Conservation (phyloP, 495 filamentous ascomycete genomes). For the Lasiosphaeria hispida region DNA sequence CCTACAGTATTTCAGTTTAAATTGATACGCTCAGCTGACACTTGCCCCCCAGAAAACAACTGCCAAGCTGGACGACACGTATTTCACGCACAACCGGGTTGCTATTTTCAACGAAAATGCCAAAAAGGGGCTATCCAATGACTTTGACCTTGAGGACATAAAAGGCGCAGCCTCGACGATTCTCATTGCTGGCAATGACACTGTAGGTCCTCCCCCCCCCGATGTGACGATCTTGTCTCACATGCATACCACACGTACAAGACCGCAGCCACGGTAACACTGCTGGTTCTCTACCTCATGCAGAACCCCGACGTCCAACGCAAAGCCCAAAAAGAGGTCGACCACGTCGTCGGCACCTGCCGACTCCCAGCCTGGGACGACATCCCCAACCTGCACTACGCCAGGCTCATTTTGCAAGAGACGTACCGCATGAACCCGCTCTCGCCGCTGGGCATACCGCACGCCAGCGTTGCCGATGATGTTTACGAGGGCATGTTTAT, state of each 20-base stretch:
- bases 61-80: slow-evolving; percentile 22
- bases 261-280: slow-evolving; percentile 40
- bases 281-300: slow-evolving; percentile 43
- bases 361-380: slow-evolving; percentile 53
- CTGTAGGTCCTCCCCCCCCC: slow-evolving; percentile 26
- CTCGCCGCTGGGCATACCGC: slow-evolving; percentile 59
- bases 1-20: too few relatives aligned
- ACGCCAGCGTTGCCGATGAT: slow-evolving; percentile 54
- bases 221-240: neutral
- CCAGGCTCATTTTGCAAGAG: slow-evolving; percentile 53
- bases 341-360: slow-evolving; percentile 47
- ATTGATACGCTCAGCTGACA: too few relatives aligned
- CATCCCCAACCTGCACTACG: slow-evolving; percentile 51
- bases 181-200: slow-evolving; percentile 51
- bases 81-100: slow-evolving; percentile 36
- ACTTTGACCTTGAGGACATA: slow-evolving; percentile 44
- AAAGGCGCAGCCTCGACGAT: slow-evolving; percentile 50
- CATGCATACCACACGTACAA: neutral
- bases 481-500: slow-evolving; percentile 48
- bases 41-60: too few relatives aligned
- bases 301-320: slow-evolving; percentile 46
- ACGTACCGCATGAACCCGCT: slow-evolving; percentile 61
- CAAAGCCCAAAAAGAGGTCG: slow-evolving; percentile 59
- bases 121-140: slow-evolving; percentile 28
- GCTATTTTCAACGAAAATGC: slow-evolving; percentile 25